Base-by-base conservation (phyloP, 257 asterid species). In the Forsythia viridissima region DNA sequence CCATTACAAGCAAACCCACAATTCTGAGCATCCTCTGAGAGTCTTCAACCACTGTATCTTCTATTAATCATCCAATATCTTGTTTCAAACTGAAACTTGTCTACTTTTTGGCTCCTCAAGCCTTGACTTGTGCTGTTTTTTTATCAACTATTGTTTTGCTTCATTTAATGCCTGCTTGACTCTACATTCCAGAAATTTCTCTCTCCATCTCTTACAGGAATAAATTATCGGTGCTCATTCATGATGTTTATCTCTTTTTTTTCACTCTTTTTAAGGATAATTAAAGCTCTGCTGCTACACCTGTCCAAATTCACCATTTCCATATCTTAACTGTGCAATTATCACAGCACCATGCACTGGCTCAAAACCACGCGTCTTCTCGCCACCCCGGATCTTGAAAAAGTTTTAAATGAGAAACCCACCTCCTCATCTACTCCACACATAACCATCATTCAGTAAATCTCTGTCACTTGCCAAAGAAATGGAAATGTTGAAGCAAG, bases 41-140 rank as follows among this genome's bases (percentile, higher is more conserved):
- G 37, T 73, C 84, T 41, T 72, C 85, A 82, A 79, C 84, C 68
- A 78, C 82, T 77, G 78, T 76, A 78, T 80, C 82, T 82, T 20
- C 13, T 44, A 30, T 37, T 77, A 77, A 72, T 73, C 74, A 5
- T 48, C 20, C 20, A 48, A 48, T 48, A 34, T 40, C 41, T 39
- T 21, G 5, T 44, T 36, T 30, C 34, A 30, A 30, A 30, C 76
- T n/a, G 15, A 4, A 18, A 39, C 34, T 46, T 48, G n/a, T 46
- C 12, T 18, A n/a, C 34, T n/a, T 59, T 10, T 21, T 21, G 37
- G 36, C 20, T 21, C 34, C 67, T 59, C 34, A 34, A 59, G 67
- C 67, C 37, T 59, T 21, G 67, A 59, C 67, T 59, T 21, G 34
- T 20, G 51, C 51, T 12, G 12, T 0, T 43, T 24, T 30, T 30